Conservation (phyloP, 2,329 filamentous ascomycete species). For the Aureobasidium melanogenum region DNA sequence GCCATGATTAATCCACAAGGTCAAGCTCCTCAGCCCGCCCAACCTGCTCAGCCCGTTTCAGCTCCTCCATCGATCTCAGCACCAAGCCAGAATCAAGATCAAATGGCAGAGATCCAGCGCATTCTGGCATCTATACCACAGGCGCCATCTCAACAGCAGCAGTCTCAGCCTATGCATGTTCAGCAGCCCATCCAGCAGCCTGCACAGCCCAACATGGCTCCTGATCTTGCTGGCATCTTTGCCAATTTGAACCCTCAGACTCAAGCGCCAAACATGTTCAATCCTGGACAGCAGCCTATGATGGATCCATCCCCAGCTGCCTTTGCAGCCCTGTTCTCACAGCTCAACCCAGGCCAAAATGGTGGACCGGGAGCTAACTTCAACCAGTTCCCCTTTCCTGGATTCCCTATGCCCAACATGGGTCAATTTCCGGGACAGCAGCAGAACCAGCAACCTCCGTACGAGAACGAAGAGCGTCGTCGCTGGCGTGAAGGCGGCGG, state of each 20-base stretch:
- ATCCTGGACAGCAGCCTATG: slow-evolving; percentile 4
- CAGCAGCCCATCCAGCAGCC: slow-evolving; percentile 2
- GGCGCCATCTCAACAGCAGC: slow-evolving; percentile 14
- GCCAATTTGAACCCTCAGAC: slow-evolving; percentile 6
- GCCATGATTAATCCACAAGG: slow-evolving; percentile 16
- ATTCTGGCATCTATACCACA: slow-evolving; percentile 18
- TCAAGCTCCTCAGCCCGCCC: slow-evolving; percentile 16
- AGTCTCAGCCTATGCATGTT: slow-evolving; percentile 7
- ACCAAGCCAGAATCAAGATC: background rate
- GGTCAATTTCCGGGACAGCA: slow-evolving; percentile 1
- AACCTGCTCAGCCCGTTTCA: slow-evolving; percentile 1
- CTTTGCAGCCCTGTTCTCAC: slow-evolving; percentile 14
- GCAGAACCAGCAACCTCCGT: slow-evolving; percentile 19
- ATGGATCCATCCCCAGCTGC: background rate
- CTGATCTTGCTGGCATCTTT: slow-evolving; percentile 4
- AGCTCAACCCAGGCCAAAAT: slow-evolving; percentile 8
- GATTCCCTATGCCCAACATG: slow-evolving; percentile 3
- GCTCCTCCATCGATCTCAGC: slow-evolving; percentile 13
- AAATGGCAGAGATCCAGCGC: slow-evolving; percentile 15
- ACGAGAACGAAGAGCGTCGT: slow-evolving; percentile 27
- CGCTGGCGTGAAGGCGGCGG: slow-evolving; percentile 26
- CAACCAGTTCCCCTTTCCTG: slow-evolving; percentile 7
- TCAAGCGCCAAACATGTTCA: background rate
- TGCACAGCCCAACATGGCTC: background rate
- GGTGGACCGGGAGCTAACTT: slow-evolving; percentile 14